phyloP scores from a whole-genome alignment of 73 alveolate genomes.

The Stentor coeruleus region DNA sequence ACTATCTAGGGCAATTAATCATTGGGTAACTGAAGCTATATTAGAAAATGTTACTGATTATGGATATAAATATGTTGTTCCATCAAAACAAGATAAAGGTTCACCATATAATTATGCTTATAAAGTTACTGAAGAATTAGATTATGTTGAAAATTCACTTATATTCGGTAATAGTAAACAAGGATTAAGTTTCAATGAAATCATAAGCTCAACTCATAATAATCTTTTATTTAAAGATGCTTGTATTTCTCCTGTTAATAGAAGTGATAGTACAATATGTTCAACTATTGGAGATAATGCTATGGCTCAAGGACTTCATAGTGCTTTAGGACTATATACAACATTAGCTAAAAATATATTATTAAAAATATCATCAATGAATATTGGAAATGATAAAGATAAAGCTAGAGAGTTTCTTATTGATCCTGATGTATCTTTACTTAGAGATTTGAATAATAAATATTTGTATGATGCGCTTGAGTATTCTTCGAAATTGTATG shows the following conservation, averaged over 20 bases:
- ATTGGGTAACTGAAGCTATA: not conserved
- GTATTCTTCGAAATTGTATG: not conserved
- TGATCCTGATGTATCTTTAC: not conserved
- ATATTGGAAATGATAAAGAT: not conserved
- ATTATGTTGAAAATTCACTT: not conserved
- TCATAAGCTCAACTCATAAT: not conserved
- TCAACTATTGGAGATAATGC: not conserved
- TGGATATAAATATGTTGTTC: slow-evolving; percentile 6
- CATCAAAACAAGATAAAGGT: not conserved
- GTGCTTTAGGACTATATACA: not conserved
- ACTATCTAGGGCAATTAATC: not conserved
- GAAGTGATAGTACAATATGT: not conserved
- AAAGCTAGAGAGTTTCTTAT: not conserved
- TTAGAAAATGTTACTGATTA: not conserved
- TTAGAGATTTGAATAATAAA: not conserved
- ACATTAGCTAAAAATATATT: not conserved
- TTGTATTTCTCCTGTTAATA: not conserved
- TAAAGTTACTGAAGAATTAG: not conserved
- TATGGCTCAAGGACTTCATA: not conserved
- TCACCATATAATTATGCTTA: not conserved
- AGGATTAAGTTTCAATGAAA: not conserved
- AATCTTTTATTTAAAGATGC: not conserved
- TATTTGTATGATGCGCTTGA: not conserved
- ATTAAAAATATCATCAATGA: not conserved
- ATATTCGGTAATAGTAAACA: not conserved